A percentile compares a stretch with the other conserved stretches of the same genome.
Evolutionary conservation across 2,329 filamentous ascomycete genomes (phyloP).

Genomic region (Colletotrichum lentis): DNA sequence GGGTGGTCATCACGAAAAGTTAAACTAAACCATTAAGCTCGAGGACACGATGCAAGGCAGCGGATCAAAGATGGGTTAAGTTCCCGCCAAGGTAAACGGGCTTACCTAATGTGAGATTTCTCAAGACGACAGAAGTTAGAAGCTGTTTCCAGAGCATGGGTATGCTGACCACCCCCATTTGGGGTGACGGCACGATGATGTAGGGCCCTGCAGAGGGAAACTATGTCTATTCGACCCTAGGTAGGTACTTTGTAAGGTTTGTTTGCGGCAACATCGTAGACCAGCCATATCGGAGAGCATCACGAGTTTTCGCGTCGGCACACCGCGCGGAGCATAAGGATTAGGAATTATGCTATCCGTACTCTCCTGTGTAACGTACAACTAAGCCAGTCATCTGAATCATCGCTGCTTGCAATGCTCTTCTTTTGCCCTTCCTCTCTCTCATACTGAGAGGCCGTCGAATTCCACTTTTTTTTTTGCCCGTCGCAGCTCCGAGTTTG

Average conservation of each 20-base stretch:
- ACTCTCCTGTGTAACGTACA: slow-evolving; percentile 25
- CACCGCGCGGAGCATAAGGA: slow-evolving; percentile 8
- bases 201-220: slow-evolving; percentile 33
- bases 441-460: slow-evolving; percentile 2
- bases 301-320: background rate
- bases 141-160: slow-evolving; percentile 27
- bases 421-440: background rate
- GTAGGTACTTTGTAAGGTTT: no score
- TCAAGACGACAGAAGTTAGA: slow-evolving; percentile 28
- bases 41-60: slow-evolving; percentile 10
- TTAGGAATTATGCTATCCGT: slow-evolving; percentile 17
- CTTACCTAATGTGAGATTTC: slow-evolving; percentile 32
- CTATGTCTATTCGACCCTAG: background rate
- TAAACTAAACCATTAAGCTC: background rate
- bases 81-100: slow-evolving; percentile 21
- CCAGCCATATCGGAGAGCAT: background rate
- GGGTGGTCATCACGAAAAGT: slow-evolving; percentile 20
- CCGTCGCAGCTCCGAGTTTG: slow-evolving; percentile 22
- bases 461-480: slow-evolving; percentile 10
- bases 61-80: slow-evolving; percentile 14
- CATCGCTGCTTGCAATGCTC: slow-evolving; percentile 20
- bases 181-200: slow-evolving; percentile 36
- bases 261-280: background rate
- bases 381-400: slow-evolving; percentile 22
- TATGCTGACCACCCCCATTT: slow-evolving; percentile 14